Evolutionary conservation across 2,329 filamentous ascomycete species (phyloP), one percentile per base, ranked within the genome.

Genomic region (Aspergillus hortae): DNA sequence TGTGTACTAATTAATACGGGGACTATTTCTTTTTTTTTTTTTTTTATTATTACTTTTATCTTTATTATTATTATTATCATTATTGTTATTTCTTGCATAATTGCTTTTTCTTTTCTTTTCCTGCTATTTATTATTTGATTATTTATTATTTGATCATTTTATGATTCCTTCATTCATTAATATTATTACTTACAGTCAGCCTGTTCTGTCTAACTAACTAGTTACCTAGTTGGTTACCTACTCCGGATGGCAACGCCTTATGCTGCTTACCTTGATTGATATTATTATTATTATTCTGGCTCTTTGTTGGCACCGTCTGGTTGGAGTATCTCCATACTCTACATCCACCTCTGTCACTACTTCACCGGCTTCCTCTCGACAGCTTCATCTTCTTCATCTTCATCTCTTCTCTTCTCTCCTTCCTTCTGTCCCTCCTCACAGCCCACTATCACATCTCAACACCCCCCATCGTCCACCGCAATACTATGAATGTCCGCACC

Each of bases 401-500:
- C 32, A 6, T 17, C 38, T 42, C 6, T 46, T 11, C 41, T 27
- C 27, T 41, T 42, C 17, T 21, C 41, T 30, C 17, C 15, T 19
- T 42, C 21, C 46, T 23, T 42, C 33, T 38, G 36, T 23, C 21
- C 21, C 30, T 53, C 10, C 30, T 17, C 23, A 43, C 30, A 45
- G 10, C 44, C 23, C 11, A 12, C 6, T n/a, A 35, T 1, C 32
- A 2, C 9, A 23, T 2, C 36, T 32, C 17, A 35, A 30, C 6
- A 25, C 12, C 38, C 45, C 48, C 23, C 48, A 49, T 48, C 44
- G 10, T 21, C 43, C 23, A 32, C 10, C 44, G 41, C 43, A 45
- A 51, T 57, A 61, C 53, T 60, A 62, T 61, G 60, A 51, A 46
- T 58, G 48, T 52, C 52, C 40, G 50, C 19, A 35, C 38, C 41